phyloP scores from a whole-genome alignment of 192 early-diverging fungal genomes.

The Nowakowskiella sp. region DNA sequence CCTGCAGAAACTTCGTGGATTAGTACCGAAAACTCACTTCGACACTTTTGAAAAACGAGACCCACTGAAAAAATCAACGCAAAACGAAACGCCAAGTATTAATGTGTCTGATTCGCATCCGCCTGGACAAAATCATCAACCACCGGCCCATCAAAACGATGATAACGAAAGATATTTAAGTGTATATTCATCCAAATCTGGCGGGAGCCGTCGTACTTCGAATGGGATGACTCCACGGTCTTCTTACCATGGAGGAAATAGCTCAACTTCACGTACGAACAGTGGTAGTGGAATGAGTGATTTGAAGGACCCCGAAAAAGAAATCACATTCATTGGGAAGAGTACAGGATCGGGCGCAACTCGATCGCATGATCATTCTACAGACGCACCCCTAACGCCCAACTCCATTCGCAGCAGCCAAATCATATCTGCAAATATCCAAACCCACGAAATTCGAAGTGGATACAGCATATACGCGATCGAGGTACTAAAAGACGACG shows the following conservation, averaged over 20 bases:
- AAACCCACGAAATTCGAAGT: conserved; percentile 5
- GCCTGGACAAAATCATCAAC: not conserved
- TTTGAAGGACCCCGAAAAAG: too few species aligned
- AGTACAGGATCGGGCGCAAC: too few species aligned
- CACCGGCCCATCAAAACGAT: not conserved
- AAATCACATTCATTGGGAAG: too few species aligned
- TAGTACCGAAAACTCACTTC: not conserved
- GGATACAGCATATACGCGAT: conserved; percentile 22
- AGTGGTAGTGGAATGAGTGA: too few species aligned
- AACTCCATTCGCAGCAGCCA: not conserved
- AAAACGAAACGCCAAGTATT: too few species aligned
- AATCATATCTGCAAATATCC: conserved; percentile 10
- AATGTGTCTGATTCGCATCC: too few species aligned
- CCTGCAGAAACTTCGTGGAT: conserved; percentile 19
- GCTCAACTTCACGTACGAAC: too few species aligned
- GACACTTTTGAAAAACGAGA: not conserved
- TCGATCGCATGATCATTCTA: too few species aligned
- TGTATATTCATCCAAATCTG: not conserved
- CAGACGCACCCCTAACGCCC: not conserved
- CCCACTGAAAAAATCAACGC: too few species aligned
- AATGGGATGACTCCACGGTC: too few species aligned
- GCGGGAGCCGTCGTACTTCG: too few species aligned
- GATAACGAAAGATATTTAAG: not conserved
- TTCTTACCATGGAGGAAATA: too few species aligned
- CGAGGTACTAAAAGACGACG: conserved; percentile 18